Base-by-base conservation (phyloP, 305 asterid genomes). In the Fraxinus dipetala region DNA sequence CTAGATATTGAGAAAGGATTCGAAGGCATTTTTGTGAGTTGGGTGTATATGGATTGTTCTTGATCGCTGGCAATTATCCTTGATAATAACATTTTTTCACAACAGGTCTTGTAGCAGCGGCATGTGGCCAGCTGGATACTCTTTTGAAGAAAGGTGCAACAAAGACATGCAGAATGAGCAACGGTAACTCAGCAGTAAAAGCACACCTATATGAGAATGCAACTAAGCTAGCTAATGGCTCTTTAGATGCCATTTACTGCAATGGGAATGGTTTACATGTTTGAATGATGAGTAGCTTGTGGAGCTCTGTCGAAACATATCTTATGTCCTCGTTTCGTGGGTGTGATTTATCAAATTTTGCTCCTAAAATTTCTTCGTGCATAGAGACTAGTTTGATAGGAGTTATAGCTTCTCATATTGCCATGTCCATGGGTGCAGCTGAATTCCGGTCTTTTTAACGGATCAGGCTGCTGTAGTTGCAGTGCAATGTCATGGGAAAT, bases 61-160 rank as follows among this genome's bases (percentile, higher is more conserved):
- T 24, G 72, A 63, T 63, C 3, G 63, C 22, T n/a, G 24, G 72
- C 34, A 2, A 24, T 67, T 28, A 67, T 67, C 20, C 22, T 67
- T 26, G 38, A 67, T 67, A 9, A 59, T 22, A 65, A 65, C 35
- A 59, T 9, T 65, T 18, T 36, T 36, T 43, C 20, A 54, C 67
- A 76, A 87, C 95, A 95, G 99, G 99, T 67, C 92, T 95, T 56
- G 88, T 93, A 31, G 97, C 97, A 4, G 98, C 99, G 70, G 92
- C 95, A 75, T 76, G 87, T 75, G 98, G 97, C 31, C 95, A 93
- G 85, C 90, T 93, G 54, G 98, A 95, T 78, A 73, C 80, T 24
- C 65, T 90, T 75, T 76, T 92, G 79, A 92, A 86, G 90, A 93
- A 90, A 82, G 79, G 88, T 54, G 79, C 61, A 2, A 14, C 81